phyloP scores from a whole-genome alignment of 1,139 yeast genomes.

The Blastobotrys aristatus region DNA sequence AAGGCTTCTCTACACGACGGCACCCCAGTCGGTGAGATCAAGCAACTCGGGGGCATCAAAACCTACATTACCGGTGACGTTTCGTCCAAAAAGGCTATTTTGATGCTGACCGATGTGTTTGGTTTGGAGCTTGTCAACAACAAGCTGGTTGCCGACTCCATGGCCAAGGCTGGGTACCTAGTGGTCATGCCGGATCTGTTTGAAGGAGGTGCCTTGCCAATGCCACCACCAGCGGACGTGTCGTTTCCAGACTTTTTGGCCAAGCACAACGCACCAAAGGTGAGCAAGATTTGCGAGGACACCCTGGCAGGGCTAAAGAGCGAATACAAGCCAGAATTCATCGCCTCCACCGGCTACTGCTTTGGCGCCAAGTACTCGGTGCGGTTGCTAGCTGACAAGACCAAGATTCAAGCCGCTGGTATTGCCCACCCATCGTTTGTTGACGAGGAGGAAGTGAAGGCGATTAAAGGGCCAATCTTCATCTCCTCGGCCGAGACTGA shows the following conservation, averaged over 20 bases:
- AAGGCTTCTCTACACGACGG: constrained; percentile 31
- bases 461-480: constrained; percentile 54
- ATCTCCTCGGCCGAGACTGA: constrained; percentile 75
- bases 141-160: constrained; percentile 62
- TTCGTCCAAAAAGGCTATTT: constrained; percentile 44
- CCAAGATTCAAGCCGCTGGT: constrained; percentile 55
- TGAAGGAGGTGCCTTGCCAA: constrained; percentile 45
- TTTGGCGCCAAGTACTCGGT: constrained; percentile 72
- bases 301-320: constrained; percentile 43
- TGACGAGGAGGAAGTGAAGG: constrained; percentile 55
- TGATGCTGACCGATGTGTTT: constrained; percentile 62
- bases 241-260: constrained; percentile 48
- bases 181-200: constrained; percentile 74
- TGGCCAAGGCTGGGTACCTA: constrained; percentile 58
- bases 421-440: constrained; percentile 79
- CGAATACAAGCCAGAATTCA: constrained; percentile 46
- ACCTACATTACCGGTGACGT: constrained; percentile 55
- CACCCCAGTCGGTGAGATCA: constrained; percentile 41
- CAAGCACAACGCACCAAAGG: constrained; percentile 47
- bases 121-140: constrained; percentile 58
- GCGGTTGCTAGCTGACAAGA: constrained; percentile 46
- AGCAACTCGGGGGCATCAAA: constrained; percentile 43
- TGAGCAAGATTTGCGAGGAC: constrained; percentile 40
- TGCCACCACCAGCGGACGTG: constrained; percentile 25
- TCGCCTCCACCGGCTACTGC: constrained; percentile 73